Evolutionary conservation across 352 stramenopile species (phyloP).

Genomic region (Phytophthora colocasiae): DNA sequence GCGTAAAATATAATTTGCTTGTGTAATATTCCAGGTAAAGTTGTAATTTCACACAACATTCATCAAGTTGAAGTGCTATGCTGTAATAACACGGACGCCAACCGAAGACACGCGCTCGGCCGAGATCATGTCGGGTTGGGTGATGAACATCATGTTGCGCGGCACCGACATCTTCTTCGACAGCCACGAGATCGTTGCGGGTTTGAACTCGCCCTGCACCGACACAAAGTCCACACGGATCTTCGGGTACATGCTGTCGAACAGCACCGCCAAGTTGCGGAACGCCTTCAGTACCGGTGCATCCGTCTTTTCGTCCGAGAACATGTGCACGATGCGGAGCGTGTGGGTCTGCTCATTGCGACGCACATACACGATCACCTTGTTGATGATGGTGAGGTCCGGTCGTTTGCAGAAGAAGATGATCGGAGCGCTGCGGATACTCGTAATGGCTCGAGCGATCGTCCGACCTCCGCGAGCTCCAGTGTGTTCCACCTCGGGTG

Average conservation of each 20-base stretch:
- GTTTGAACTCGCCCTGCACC: slow-evolving; percentile 59
- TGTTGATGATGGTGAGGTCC: slow-evolving; percentile 89
- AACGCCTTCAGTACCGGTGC: slow-evolving; percentile 29
- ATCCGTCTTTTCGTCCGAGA: slow-evolving; percentile 34
- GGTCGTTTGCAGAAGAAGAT: slow-evolving; percentile 90
- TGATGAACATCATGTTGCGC: slow-evolving; percentile 92
- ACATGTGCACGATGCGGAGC: slow-evolving; percentile 84
- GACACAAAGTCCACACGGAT: slow-evolving; percentile 81
- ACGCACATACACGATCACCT: slow-evolving; percentile 88
- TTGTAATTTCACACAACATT: too few relatives aligned
- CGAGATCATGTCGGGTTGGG: slow-evolving; percentile 65
- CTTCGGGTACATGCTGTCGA: slow-evolving; percentile 89
- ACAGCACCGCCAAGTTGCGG: slow-evolving; percentile 59
- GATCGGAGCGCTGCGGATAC: slow-evolving; percentile 63
- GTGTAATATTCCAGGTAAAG: too few relatives aligned
- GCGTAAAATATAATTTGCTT: too few relatives aligned
- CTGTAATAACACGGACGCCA: slow-evolving; percentile 84
- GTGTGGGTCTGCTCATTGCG: slow-evolving; percentile 87
- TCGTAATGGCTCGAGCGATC: slow-evolving; percentile 48
- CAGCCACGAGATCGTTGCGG: slow-evolving; percentile 79
- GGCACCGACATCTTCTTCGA: slow-evolving; percentile 63
- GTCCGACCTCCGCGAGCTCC: slow-evolving; percentile 51
- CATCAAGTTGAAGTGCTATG: background rate
- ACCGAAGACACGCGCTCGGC: slow-evolving; percentile 70
- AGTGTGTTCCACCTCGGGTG: slow-evolving; percentile 34